Percentiles rank a stretch among this genome's conserved stretches.
phyloP scores from a whole-genome alignment of 2,329 filamentous ascomycete genomes.

The Colletotrichum nymphaeae region DNA sequence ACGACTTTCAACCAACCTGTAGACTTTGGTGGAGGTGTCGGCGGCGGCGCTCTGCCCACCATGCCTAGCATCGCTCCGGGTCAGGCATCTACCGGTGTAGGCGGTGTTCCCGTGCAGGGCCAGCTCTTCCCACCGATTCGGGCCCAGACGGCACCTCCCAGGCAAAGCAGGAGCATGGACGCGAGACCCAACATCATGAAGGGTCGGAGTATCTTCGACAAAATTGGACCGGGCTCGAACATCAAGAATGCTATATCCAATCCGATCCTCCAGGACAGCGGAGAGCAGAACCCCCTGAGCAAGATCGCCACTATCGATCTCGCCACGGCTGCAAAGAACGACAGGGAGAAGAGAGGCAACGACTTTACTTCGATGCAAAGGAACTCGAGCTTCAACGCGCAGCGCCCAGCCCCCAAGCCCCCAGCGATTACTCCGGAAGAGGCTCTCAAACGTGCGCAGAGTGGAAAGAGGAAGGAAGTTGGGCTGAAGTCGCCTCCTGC shows the following conservation, averaged over 20 bases:
- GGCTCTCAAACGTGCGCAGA: constrained; percentile 47
- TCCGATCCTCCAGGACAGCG: constrained; percentile 55
- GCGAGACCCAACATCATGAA: constrained; percentile 34
- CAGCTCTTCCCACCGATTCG: constrained; percentile 56
- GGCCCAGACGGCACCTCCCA: constrained; percentile 40
- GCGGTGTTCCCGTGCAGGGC: constrained; percentile 52
- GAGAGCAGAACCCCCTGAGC: constrained; percentile 52
- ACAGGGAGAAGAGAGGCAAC: constrained; percentile 53
- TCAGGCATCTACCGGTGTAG: constrained; percentile 49
- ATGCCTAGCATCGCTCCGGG: constrained; percentile 52
- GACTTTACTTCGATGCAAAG: constrained; percentile 44
- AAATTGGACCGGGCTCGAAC: constrained; percentile 39
- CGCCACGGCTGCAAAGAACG: constrained; percentile 58
- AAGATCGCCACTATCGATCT: constrained; percentile 63
- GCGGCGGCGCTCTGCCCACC: constrained; percentile 46
- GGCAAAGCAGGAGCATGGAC: constrained; percentile 36
- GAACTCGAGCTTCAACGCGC: constrained; percentile 46
- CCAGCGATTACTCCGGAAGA: constrained; percentile 48
- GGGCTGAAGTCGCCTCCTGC: constrained; percentile 26
- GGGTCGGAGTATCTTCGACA: constrained; percentile 45
- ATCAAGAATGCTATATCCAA: constrained; percentile 60
- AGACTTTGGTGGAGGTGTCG: constrained; percentile 40
- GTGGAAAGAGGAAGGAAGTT: constrained; percentile 52
- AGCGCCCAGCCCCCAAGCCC: constrained; percentile 50
- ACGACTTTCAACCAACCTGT: constrained; percentile 50